Evolutionary conservation across 495 filamentous ascomycete species (phyloP).

Genomic region (Xylaria longipes): DNA sequence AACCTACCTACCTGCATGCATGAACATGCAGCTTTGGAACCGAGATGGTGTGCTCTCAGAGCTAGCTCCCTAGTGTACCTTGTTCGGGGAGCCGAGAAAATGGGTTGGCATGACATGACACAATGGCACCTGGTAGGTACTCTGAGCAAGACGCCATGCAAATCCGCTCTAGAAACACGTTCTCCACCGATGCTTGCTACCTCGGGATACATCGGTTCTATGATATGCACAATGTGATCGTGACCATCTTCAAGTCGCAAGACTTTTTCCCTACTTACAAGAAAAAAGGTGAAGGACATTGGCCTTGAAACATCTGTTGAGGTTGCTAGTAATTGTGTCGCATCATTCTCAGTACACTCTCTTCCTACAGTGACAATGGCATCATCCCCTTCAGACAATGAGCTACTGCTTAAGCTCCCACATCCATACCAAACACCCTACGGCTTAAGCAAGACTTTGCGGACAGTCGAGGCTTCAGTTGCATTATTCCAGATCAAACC

Average conservation of each 20-base stretch:
- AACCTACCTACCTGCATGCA: neutral
- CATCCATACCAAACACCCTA: conserved; percentile 56
- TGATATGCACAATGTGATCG: neutral
- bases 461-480: conserved; percentile 29
- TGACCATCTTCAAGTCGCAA: neutral
- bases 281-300: neutral
- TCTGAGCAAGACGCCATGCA: neutral
- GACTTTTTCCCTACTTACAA: neutral
- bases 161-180: neutral
- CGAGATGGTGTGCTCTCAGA: conserved; percentile 8
- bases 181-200: conserved; percentile 15
- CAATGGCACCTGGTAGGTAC: neutral
- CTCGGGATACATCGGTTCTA: conserved; percentile 14
- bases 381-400: conserved; percentile 40
- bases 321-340: conserved; percentile 1
- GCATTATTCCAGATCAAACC: conserved; percentile 34
- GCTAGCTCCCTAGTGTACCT: neutral
- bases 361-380: conserved; percentile 28
- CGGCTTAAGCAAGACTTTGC: conserved; percentile 41
- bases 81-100: neutral
- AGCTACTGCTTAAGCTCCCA: conserved; percentile 52
- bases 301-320: neutral
- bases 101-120: neutral
- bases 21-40: neutral
- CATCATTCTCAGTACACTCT: neutral